Evolutionary conservation across 495 filamentous ascomycete species (phyloP).

Genomic region (Penicillium samsonianum): DNA sequence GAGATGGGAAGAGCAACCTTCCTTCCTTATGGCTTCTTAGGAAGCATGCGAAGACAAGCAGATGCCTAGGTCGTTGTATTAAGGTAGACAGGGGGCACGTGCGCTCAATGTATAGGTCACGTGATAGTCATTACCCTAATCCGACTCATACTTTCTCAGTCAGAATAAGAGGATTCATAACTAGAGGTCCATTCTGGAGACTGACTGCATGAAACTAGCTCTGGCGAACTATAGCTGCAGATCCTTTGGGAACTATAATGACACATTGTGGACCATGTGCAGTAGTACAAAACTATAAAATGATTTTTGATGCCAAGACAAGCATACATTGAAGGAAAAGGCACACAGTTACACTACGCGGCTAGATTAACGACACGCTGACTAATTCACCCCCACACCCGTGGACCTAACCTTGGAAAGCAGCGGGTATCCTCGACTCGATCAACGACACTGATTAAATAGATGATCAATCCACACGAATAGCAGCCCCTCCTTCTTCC

Average conservation of each 20-base stretch:
- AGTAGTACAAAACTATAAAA: background rate
- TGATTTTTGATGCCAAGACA: background rate
- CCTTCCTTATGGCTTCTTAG: background rate
- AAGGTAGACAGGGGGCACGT: background rate
- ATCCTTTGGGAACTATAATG: background rate
- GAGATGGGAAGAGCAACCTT: background rate
- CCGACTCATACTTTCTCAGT: background rate
- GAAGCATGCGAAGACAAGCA: background rate
- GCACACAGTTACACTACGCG: no score
- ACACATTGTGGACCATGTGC: background rate
- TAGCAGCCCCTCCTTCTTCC: background rate
- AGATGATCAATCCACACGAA: background rate
- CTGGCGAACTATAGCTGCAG: background rate
- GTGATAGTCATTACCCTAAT: background rate
- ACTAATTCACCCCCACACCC: background rate
- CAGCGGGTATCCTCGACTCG: background rate
- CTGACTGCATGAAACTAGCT: background rate
- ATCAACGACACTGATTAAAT: background rate
- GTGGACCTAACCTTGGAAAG: no score
- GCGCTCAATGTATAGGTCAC: background rate
- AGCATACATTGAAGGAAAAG: background rate
- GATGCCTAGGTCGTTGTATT: background rate
- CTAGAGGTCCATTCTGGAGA: background rate
- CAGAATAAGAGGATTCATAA: background rate
- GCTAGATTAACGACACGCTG: background rate